phyloP scores from a whole-genome alignment of 805 yeast genomes.

The Lipomyces chichibuensis region DNA sequence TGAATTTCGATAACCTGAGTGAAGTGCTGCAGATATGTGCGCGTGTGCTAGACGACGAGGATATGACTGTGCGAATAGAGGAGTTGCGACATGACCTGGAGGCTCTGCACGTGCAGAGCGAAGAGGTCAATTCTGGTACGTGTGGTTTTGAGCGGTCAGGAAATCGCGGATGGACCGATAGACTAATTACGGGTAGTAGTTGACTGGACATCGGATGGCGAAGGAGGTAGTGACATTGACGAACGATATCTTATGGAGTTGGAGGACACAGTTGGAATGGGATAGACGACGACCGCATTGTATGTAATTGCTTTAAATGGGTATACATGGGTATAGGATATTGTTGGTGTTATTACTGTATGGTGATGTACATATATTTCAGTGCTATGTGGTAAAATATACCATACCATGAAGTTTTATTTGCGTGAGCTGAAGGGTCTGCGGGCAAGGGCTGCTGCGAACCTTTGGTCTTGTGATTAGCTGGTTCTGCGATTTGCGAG shows the following conservation, averaged over 20 bases:
- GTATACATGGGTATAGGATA: not conserved
- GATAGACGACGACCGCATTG: not conserved
- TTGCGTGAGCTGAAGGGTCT: too few relatives aligned
- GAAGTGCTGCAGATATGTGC: conserved; percentile 1
- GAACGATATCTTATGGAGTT: conserved; percentile 2
- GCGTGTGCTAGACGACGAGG: conserved; percentile 5
- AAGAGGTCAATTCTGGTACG: conserved; percentile 13
- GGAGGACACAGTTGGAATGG: conserved; percentile 2
- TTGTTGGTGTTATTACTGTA: not conserved
- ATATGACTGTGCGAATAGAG: conserved; percentile 1
- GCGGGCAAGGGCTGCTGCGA: too few relatives aligned
- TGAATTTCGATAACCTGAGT: not conserved
- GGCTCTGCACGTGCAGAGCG: conserved; percentile 11
- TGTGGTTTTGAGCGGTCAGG: not conserved
- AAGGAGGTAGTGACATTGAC: conserved; percentile 2
- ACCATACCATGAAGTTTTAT: too few relatives aligned
- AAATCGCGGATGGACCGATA: not conserved
- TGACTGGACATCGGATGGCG: conserved; percentile 13
- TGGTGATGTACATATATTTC: conserved; percentile 1
- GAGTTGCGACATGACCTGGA: conserved; percentile 16
- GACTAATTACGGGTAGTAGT: not conserved
- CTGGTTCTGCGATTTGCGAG: too few relatives aligned
- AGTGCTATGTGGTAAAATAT: not conserved
- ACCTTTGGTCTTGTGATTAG: too few relatives aligned
- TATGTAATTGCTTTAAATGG: not conserved